Evolutionary conservation across 768 basidiomycete species (phyloP), one percentile per base, ranked within the genome.

Genomic region (Tylopilus sp.): DNA sequence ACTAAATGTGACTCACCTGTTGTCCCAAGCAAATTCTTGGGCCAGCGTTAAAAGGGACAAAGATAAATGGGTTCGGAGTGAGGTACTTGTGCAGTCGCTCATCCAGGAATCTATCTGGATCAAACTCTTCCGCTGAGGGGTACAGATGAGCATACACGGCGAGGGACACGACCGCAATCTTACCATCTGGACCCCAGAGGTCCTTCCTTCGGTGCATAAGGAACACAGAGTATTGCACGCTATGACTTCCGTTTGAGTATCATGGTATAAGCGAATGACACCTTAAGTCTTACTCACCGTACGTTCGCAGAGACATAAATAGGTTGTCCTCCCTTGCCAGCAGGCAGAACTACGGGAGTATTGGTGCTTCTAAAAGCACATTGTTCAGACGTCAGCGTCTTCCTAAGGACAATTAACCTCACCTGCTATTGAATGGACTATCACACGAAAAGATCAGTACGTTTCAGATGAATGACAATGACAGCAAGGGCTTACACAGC

Each of bases 131-230:
- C n/a, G 82, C 82, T 83, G 42, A 9, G 18, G 21, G 17, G 40
- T 18, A n/a, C 15, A 6, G 2, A 20, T 53, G 28, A 53, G 48
- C 25, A 38, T n/a, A n/a, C 20, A 13, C 22, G 25, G 0, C 9
- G 15, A 17, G 17, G 15, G 1, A 17, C 20, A 36, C 12, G 3
- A 25, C 23, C 11, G 6, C 15, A 2, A 21, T 3, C 52, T 51
- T 56, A 83, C 82, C 84, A 58, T 85, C 83, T 1, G 83, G 80
- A 0, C 85, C 85, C 85, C 85, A 87, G 3, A 83, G 73, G 53
- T 85, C 81, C 45, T 67, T 74, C 26, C 83, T 72, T 8, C 85
- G 74, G 30, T 88, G 85, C 81, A 85, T 83, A 30, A 78, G 55
- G 47, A 71, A 65, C 3, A 81, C 72, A 8, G 77, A 74, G 57